Evolutionary conservation across 1,284 basidiomycete species (phyloP).

Genomic region (Mycosarcoma maydis): DNA sequence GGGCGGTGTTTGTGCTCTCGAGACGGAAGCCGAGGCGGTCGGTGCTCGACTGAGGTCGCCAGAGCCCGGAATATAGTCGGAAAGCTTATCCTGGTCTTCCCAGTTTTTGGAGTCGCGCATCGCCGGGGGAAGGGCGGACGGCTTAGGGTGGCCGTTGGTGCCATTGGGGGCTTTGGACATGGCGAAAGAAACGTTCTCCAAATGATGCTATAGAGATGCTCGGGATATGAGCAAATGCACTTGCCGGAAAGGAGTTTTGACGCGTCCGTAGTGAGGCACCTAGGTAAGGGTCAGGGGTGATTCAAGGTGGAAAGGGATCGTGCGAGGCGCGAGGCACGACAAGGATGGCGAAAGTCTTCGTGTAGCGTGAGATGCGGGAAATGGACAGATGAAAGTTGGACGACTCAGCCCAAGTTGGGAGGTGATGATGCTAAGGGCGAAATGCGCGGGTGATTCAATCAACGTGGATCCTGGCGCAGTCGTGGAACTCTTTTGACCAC

Average conservation of each 20-base stretch:
- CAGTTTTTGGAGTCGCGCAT: constrained; percentile 45
- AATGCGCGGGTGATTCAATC: too few relatives aligned
- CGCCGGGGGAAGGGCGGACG: constrained; percentile 28
- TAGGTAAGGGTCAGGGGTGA: too few relatives aligned
- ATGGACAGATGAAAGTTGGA: too few relatives aligned
- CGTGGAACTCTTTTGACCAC: background rate
- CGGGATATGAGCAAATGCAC: too few relatives aligned
- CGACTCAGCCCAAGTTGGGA: background rate
- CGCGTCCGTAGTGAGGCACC: too few relatives aligned
- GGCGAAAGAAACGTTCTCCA: background rate
- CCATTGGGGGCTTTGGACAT: constrained; percentile 32
- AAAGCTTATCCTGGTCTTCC: constrained; percentile 61
- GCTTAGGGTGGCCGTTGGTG: constrained; percentile 42
- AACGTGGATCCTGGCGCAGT: background rate
- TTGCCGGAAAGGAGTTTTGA: too few relatives aligned
- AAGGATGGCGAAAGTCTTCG: too few relatives aligned
- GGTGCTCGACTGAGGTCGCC: constrained; percentile 53
- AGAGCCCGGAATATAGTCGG: constrained; percentile 53
- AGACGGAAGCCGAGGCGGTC: constrained; percentile 48
- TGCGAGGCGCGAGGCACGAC: too few relatives aligned
- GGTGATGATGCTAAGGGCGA: too few relatives aligned
- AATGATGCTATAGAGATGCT: too few relatives aligned
- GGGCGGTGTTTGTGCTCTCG: constrained; percentile 36
- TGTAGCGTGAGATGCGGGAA: too few relatives aligned
- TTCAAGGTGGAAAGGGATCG: too few relatives aligned